Base-by-base conservation (phyloP, 306 rosid genomes). In the Trichosanthes truncata region DNA sequence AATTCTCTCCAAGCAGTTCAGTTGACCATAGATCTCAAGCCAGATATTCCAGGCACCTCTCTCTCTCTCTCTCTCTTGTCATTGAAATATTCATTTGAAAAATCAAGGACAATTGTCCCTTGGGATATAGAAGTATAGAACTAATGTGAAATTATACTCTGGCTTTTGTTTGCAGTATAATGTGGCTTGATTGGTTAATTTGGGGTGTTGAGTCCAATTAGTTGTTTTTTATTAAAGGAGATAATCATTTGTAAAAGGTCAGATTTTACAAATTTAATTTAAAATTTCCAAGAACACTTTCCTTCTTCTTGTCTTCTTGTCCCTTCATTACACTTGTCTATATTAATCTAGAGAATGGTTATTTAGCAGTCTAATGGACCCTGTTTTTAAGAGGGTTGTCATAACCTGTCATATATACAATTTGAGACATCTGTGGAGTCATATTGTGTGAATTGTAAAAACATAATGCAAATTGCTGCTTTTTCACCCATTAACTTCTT, bases 21-120 rank as follows among this genome's bases (percentile, higher is more conserved):
- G 85, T 86, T 94, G 91, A 94, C 98, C 48, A 97, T 94, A 84
- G 98, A 94, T 89, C 92, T 94, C 80, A 94, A 94, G 88, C 98
- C 98, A 75, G 93, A 83, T 88, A 93, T 94, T 83, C 98, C 98
- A 80, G 98, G 98, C n/a, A n/a, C n/a, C n/a, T n/a, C n/a, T 92
- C 74, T 83, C 48, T 80, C 49, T 56, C 31, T 60, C 80, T 60
- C 38, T 60, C 66, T 26, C 66, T 20, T 67, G 31, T 38, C 49
- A 10, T 20, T 67, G 51, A 38, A 66, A n/a, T 21, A 40, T 67
- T 38, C 21, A 13, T 67, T 38, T 38, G 25, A 33, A 61, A 61
- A 61, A 61, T 61, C 40, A 29, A 61, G 29, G 68, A 29, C 67
- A 13, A 13, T 61, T 61, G 35, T 15, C 20, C n/a, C 14, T 66